These are phyloP conservation scores for Saccharomycopsis synnaedendra DNA, from an alignment of 805 yeast species.

Conservation along the genomic window DNA sequence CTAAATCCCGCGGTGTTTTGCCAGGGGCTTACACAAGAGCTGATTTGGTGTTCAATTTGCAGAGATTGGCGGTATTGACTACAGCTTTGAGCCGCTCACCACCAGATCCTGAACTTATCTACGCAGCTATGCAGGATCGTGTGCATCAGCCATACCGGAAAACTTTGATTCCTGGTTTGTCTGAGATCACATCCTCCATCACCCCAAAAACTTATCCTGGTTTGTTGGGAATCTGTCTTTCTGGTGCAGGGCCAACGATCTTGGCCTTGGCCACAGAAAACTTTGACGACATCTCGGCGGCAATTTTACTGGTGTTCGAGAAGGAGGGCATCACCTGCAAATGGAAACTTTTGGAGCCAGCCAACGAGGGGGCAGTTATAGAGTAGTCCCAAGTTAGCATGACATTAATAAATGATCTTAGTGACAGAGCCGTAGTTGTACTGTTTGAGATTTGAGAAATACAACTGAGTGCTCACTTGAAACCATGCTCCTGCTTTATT, in stretches of 20 bases:
- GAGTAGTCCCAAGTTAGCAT: slow-evolving; percentile 11
- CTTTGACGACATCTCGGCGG: slow-evolving; percentile 71
- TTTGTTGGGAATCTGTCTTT: slow-evolving; percentile 82
- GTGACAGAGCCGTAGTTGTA: no score
- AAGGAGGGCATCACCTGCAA: slow-evolving; percentile 57
- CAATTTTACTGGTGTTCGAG: slow-evolving; percentile 58
- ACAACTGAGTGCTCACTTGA: no score
- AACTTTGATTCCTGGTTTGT: slow-evolving; percentile 81
- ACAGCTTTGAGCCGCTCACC: slow-evolving; percentile 80
- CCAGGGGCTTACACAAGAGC: slow-evolving; percentile 68
- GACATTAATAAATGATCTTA: no score
- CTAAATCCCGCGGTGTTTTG: slow-evolving; percentile 79
- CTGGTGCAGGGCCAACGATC: slow-evolving; percentile 98
- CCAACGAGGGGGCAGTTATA: slow-evolving; percentile 76
- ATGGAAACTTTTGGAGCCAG: slow-evolving; percentile 80
- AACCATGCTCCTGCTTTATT: no score
- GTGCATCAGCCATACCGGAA: slow-evolving; percentile 97
- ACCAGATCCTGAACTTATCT: slow-evolving; percentile 74
- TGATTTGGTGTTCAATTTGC: slow-evolving; percentile 87
- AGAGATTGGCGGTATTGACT: slow-evolving; percentile 85
- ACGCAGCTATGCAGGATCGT: slow-evolving; percentile 93
- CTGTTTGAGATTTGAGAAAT: no score
- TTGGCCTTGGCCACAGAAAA: slow-evolving; percentile 85
- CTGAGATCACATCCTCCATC: slow-evolving; percentile 65
- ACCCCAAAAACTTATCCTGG: slow-evolving; percentile 81